Percentiles rank a stretch among this genome's conserved stretches.
phyloP scores from a whole-genome alignment of 2,329 filamentous ascomycete species.

The Calycina herbarum region DNA sequence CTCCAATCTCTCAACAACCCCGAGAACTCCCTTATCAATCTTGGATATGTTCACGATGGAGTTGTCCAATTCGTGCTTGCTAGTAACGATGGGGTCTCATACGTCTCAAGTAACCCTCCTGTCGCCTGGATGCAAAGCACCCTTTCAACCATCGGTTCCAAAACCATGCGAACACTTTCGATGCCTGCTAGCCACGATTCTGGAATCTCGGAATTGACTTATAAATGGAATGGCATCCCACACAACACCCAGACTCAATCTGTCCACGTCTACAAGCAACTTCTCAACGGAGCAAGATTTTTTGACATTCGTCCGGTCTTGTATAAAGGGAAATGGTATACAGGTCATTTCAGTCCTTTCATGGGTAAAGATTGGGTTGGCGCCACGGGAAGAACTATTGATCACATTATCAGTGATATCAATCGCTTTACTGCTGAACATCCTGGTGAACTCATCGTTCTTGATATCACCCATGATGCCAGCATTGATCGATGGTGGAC shows the following conservation, averaged over 20 bases:
- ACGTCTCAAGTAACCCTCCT: constrained; percentile 24
- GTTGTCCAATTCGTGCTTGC: constrained; percentile 26
- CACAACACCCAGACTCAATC: constrained; percentile 29
- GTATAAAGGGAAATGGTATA: constrained; percentile 19
- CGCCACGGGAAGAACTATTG: constrained; percentile 21
- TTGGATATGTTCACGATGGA: constrained; percentile 22
- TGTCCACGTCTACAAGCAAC: constrained; percentile 22
- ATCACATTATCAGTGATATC: constrained; percentile 25
- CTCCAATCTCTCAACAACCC: constrained; percentile 27
- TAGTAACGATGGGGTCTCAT: constrained; percentile 22
- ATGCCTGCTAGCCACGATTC: constrained; percentile 27
- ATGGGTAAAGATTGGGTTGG: constrained; percentile 8
- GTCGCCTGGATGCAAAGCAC: constrained; percentile 29
- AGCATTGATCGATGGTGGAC: constrained; percentile 15
- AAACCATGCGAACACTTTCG: constrained; percentile 24
- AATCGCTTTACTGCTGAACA: constrained; percentile 27
- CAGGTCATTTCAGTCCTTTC: constrained; percentile 19
- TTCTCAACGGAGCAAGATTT: constrained; percentile 23
- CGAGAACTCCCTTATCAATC: constrained; percentile 19
- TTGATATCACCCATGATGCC: constrained; percentile 30
- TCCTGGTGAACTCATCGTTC: constrained; percentile 30
- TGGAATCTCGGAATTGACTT: constrained; percentile 24
- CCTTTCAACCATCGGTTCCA: constrained; percentile 21
- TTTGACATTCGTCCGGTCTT: constrained; percentile 28
- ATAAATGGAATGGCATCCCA: constrained; percentile 16